Base-by-base conservation (phyloP, 345 rosid genomes). In the Populus davidiana region DNA sequence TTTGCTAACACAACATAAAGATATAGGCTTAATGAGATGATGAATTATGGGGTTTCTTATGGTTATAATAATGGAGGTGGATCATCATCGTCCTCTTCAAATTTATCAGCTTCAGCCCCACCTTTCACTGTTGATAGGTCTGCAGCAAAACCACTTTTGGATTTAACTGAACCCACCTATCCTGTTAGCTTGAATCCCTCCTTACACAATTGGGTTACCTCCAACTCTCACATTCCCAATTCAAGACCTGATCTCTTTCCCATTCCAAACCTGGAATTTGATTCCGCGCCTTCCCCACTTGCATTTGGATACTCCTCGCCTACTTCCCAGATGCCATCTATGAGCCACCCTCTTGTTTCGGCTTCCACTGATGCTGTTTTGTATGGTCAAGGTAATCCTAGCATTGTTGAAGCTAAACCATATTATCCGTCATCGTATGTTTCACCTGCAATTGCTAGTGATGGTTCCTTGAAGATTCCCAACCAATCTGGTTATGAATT, bases 31-130 rank as follows among this genome's bases (percentile, higher is more conserved):
- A 33, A 62, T 69, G 74, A 21, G 84, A 87, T 83, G 90, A 84
- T 84, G 86, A 87, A 84, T 74, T 77, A 71, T 71, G 87, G 85
- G 68, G 27, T 59, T n/a, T 70, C 69, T 76, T 78, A 76, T 59
- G 86, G 52, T n/a, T 54, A 73, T 21, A 59, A 59, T 59, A n/a
- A 59, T 75, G 88, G 85, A 73, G 80, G 80, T 73, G 86, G 86
- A 52, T 81, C 87, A 44, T 79, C 87, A 2, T 71, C 84, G 47
- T 80, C 86, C 6, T 76, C 89, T 8, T 88, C 89, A 10, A 87
- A 84, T 80, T 83, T 90, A 75, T 88, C 93, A 6, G 81, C 91
- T 75, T 81, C 79, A 76, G 93, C 93, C 69, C 90, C 89, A 5
- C 93, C 93, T 38, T 90, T 90, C 63, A 86, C 88, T 3, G 91